Evolutionary conservation across 179 eudicot genomes (phyloP), one percentile per base, ranked within the genome.

Genomic region (Beta corolliflora): DNA sequence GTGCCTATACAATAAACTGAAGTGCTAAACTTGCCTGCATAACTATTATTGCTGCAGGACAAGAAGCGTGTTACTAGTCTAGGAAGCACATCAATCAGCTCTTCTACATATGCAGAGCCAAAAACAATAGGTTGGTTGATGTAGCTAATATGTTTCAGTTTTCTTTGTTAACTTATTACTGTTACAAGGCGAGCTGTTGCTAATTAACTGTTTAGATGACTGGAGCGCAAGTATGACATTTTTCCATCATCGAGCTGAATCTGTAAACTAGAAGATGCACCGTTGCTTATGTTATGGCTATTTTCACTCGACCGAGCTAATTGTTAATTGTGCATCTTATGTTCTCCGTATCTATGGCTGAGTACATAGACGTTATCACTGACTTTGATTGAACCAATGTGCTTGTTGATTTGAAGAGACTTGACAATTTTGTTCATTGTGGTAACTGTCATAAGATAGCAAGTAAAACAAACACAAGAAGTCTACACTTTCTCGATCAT

Each of bases 1-100:
- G 61, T 64, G 50, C 44, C 74, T 71, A 16, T 69, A 15, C 46
- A 23, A 84, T 53, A 16, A 45, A 23, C 1, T 14, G 19, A 53
- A 60, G 76, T 66, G 75, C 76, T 80, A 13, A 73, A 76, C 56
- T 73, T 15, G n/a, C 79, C 73, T 46, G 11, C 45, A 48, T 45
- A 46, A 63, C 41, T 82, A 50, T 78, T 21, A 18, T 45, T n/a
- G 56, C 41, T 64, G 79, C 82, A 83, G 82, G 79, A 78, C 15
- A 83, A 79, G 54, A 83, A 73, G 29, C 64, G 52, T 48, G 52
- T 18, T 73, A 66, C 54, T 18, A 54, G 36, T 52, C 31, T 16
- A 10, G 81, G 73, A 54, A 83, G 65, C 73, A 63, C 78, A 10
- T 54, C 75, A 23, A 19, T 56, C 48, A 63, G 52, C 23, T 77